Evolutionary conservation across 495 filamentous ascomycete genomes (phyloP).

Genomic region (Trichoderma gamsii): DNA sequence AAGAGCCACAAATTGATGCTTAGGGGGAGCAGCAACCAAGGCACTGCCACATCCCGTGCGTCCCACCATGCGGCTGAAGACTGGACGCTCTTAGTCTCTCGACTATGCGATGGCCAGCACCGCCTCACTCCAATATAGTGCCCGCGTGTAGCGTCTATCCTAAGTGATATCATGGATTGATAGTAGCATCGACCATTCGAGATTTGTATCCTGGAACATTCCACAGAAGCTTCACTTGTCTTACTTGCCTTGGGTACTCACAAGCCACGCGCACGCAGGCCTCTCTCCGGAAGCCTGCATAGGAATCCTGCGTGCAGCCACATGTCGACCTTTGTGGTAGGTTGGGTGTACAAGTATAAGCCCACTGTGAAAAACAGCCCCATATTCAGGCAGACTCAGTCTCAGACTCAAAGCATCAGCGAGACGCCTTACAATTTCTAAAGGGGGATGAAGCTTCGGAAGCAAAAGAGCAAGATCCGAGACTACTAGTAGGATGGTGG

Average conservation of each 20-base stretch:
- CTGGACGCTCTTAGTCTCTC: background rate
- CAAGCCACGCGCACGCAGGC: background rate
- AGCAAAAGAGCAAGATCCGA: background rate
- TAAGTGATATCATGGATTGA: background rate
- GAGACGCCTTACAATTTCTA: background rate
- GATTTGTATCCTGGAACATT: background rate
- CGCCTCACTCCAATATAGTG: background rate
- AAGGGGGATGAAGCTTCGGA: background rate
- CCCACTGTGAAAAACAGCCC: background rate
- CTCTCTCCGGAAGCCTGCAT: background rate
- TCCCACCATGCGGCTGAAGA: constrained; percentile 1
- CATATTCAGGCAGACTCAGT: background rate
- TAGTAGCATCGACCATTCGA: background rate
- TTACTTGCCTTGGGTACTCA: background rate
- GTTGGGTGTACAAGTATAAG: background rate
- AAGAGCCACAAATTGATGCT: background rate
- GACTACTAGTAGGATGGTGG: background rate
- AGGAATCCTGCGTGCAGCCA: background rate
- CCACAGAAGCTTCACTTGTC: background rate
- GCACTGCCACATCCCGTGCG: background rate
- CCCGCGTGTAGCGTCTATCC: background rate
- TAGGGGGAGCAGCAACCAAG: background rate
- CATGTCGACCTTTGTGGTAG: background rate
- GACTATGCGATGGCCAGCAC: background rate
- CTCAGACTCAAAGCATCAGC: background rate